A percentile compares a stretch with the other conserved stretches of the same genome.
Evolutionary conservation across 2,329 filamentous ascomycete genomes (phyloP).

Genomic region (Cercospora janseana): DNA sequence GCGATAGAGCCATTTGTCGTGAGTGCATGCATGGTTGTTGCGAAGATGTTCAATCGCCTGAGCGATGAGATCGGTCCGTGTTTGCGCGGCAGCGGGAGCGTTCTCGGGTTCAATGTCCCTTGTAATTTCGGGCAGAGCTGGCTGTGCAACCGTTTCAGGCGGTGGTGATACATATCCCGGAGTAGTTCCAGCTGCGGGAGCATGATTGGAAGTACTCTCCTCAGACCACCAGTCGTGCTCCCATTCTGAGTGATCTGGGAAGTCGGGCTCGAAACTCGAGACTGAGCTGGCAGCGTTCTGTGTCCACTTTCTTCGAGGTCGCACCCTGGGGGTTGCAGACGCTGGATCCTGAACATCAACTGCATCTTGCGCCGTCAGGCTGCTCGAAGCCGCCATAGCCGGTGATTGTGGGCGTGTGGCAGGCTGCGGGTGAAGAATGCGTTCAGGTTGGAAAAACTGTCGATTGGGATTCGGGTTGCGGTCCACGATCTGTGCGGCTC

Average conservation of each 20-base stretch:
- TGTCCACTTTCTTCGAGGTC: not conserved
- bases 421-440: constrained; percentile 15
- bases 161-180: not conserved
- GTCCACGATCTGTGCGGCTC: constrained; percentile 21
- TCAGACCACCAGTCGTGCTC: constrained; percentile 19
- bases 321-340: not conserved
- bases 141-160: not conserved
- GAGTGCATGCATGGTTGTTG: constrained; percentile 45
- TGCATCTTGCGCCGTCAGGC: too few relatives aligned
- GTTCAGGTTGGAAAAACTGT: constrained; percentile 19
- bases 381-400: too few relatives aligned
- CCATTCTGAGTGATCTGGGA: constrained; percentile 23
- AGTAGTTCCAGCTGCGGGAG: too few relatives aligned
- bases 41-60: constrained; percentile 35
- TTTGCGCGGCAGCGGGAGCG: constrained; percentile 11
- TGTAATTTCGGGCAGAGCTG: not conserved
- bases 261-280: constrained; percentile 15
- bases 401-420: not conserved
- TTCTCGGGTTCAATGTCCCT: not conserved
- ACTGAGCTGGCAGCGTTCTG: not conserved
- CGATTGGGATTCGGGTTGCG: constrained; percentile 17
- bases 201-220: too few relatives aligned
- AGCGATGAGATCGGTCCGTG: constrained; percentile 13
- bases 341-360: not conserved
- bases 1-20: constrained; percentile 40